Percentiles rank a stretch among this genome's conserved stretches.
phyloP scores from a whole-genome alignment of 1,284 basidiomycete genomes.

The Naganishia sp. region DNA sequence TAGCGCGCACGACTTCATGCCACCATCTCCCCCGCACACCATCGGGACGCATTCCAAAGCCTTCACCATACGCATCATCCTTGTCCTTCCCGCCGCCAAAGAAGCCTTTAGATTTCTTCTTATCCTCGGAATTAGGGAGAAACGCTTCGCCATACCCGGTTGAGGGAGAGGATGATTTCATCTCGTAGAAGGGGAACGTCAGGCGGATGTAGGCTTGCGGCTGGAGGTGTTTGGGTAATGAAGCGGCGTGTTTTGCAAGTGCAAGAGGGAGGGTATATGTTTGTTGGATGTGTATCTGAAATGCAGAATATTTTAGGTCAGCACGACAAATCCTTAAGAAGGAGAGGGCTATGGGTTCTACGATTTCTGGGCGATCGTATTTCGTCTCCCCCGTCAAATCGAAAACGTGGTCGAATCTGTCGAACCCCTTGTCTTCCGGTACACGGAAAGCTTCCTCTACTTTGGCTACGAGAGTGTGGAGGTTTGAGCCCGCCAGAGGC shows the following conservation, averaged over 20 bases:
- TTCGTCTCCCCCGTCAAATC: slow-evolving; percentile 67
- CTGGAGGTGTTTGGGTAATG: slow-evolving; percentile 65
- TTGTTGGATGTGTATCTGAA: slow-evolving; percentile 65
- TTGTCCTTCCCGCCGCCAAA: slow-evolving; percentile 19
- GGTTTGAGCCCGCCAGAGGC: background rate
- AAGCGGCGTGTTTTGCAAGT: slow-evolving; percentile 59
- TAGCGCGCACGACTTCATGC: slow-evolving; percentile 77
- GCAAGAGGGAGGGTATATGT: slow-evolving; percentile 71
- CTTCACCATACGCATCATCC: slow-evolving; percentile 8
- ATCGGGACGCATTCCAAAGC: slow-evolving; percentile 62
- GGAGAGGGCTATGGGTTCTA: slow-evolving; percentile 55
- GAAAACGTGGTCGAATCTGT: slow-evolving; percentile 47
- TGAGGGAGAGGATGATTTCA: slow-evolving; percentile 51
- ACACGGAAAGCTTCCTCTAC: slow-evolving; percentile 46
- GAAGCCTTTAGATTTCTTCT: slow-evolving; percentile 24
- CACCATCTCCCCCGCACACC: slow-evolving; percentile 79
- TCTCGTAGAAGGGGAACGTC: slow-evolving; percentile 79
- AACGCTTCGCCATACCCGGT: slow-evolving; percentile 62
- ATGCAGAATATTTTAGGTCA: slow-evolving; percentile 1
- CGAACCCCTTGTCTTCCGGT: slow-evolving; percentile 31
- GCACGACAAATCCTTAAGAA: background rate
- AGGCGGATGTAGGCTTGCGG: slow-evolving; percentile 75
- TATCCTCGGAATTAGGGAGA: slow-evolving; percentile 6
- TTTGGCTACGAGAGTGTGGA: slow-evolving; percentile 22
- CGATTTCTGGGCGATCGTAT: slow-evolving; percentile 72